Base-by-base conservation (phyloP, 441 rosid genomes). In the Populus trichocarpa region DNA sequence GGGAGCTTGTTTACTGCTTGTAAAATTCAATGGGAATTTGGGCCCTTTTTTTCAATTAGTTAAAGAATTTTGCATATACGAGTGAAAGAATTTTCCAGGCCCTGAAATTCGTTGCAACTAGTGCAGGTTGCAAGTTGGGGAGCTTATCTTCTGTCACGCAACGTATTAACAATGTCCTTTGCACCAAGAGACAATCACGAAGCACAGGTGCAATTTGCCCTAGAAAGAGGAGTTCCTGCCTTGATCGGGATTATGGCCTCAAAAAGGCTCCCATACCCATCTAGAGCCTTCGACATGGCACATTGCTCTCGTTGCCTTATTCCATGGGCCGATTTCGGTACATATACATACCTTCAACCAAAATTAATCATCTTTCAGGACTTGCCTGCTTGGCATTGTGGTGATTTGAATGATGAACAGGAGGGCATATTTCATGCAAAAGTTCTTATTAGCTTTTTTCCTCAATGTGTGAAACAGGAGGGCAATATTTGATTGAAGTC, bases 291-390 rank as follows among this genome's bases (percentile, higher is more conserved):
- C 65, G 97, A 92, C 88, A 92, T 93, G 95, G 98, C 98, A 28
- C 97, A 91, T 36, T 94, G 98, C 87, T 94, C 97, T 78, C 92
- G 98, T 70, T 94, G 98, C 86, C 96, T 94, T 66, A 94, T 94
- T 75, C 98, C 98, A 0, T 94, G 98, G 97, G 85, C 83, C 2
- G 81, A 84, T 20, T 82, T 57, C 20, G 96, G 98, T 88, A 79
- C 53, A 9, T 40, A 0, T 40, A 11, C 50, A 40, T 12, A 3
- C 50, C 50, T 40, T 40, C 18, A 6, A n/a, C 46, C 25, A n/a
- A 3, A n/a, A 8, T 40, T 32, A 10, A 30, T 59, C 13, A 8
- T 33, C 1, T 69, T n/a, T 33, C 36, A 33, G 36, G 36, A 33
- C 36, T 33, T 33, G 36, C 6, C 8, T 33, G 36, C 36, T 33